Evolutionary conservation across 495 filamentous ascomycete genomes (phyloP), one percentile per base, ranked within the genome.

Genomic region (Xylaria castorea): DNA sequence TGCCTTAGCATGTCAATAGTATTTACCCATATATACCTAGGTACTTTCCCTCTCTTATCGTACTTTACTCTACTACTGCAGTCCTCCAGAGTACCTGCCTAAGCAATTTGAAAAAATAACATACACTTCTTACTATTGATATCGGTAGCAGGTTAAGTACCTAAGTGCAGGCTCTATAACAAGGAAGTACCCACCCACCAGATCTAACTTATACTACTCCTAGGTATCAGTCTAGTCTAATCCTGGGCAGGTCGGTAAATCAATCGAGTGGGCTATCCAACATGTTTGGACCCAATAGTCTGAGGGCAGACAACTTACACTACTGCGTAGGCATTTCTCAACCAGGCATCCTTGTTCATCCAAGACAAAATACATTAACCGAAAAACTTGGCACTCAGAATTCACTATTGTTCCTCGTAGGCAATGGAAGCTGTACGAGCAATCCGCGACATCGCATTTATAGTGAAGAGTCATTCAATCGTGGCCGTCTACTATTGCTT

Each of bases 401-500:
- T 55, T 68, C 22, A 6, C 42, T 11, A 11, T 7, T 63, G 30
- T 44, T 48, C 11, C 2, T n/a, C n/a, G n/a, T n/a, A n/a, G n/a
- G n/a, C 27, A 11, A 18, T 65, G 16, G 42, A 30, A 68, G 50
- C 34, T 30, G 48, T 57, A 51, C 66, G 36, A 32, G 66, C 16
- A 68, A 57, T 58, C 50, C 14, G 50, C 50, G 14, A 46, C 38
- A 48, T 61, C 4, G 67, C 53, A 46, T 27, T 5, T 46, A 71
- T 25, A 34, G 55, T 20, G 34, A 40, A 36, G 11, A 62, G 42
- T 63, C 22, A 64, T 65, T 71, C 36, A 58, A 57, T 71, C 61
- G 70, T 71, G 70, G 70, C 70, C 60, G 34, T 60, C 3, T 65
- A 18, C 27, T 27, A 71, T 71, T 71, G 69, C 44, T 38, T 62